Conservation (phyloP, 352 stramenopile genomes). For the Phytophthora ohioensis region DNA sequence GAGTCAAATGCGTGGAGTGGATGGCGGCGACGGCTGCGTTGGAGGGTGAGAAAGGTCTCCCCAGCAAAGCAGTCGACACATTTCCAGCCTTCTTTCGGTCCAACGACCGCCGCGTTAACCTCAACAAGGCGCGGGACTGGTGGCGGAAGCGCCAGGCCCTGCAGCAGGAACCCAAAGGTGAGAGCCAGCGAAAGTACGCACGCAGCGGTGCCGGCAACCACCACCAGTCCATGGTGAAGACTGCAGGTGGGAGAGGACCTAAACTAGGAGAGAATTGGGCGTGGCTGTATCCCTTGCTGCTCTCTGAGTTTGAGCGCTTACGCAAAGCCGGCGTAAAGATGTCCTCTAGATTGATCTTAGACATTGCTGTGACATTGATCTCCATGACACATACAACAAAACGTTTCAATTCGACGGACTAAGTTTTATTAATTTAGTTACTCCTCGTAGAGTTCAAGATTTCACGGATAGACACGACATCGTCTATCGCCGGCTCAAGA, state of each 20-base stretch:
- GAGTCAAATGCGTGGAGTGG: slow-evolving; percentile 3
- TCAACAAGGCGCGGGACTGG: slow-evolving; percentile 6
- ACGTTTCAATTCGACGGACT: not conserved
- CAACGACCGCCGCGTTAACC: not conserved
- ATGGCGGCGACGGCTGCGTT: not conserved
- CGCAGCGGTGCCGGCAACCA: not conserved
- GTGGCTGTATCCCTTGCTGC: not conserved
- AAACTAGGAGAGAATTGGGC: slow-evolving; percentile 7
- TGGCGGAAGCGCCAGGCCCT: slow-evolving; percentile 2
- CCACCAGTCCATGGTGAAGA: slow-evolving; percentile 17
- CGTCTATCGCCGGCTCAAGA: too few relatives aligned
- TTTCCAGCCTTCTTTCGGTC: slow-evolving; percentile 2
- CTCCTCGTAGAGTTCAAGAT: slow-evolving; percentile 1
- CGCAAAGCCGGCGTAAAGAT: not conserved
- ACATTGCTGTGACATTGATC: slow-evolving; percentile 1
- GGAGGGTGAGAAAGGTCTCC: slow-evolving; percentile 11
- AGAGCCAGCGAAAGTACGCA: slow-evolving; percentile 1
- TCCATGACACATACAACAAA: not conserved
- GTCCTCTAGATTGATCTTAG: not conserved
- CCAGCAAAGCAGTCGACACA: not conserved
- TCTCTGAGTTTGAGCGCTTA: not conserved
- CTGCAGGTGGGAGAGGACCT: not conserved
- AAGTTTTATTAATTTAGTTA: not conserved
- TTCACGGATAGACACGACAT: slow-evolving; percentile 1
- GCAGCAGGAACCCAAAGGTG: too few relatives aligned